Evolutionary conservation across 2,329 filamentous ascomycete genomes (phyloP), one percentile per base, ranked within the genome.

Genomic region (Nothophaeocryptopus gaeumannii): DNA sequence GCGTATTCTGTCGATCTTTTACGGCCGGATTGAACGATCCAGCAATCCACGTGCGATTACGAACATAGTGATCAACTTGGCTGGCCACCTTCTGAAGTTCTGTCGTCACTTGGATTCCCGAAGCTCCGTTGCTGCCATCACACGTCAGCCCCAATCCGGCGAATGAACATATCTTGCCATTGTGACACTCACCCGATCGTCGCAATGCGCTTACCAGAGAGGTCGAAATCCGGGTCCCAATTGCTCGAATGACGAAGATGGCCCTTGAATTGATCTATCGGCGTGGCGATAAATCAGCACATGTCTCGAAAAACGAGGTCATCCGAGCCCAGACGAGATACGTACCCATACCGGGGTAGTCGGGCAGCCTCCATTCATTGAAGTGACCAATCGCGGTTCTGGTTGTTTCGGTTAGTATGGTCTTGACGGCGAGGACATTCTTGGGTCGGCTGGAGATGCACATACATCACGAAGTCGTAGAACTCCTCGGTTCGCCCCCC

Each of bases 1-100:
- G 74, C 31, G 77, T 78, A 0, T 80, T 70, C 29, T 76, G 78
- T 30, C 81, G 76, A 40, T 72, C 64, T 29, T 56, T 36, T 58
- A 78, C 69, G 51, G 78, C 70, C 31, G 79, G 74, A 0, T 78
- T 79, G 67, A 82, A 85, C 14, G 44, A 50, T 13, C 79, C 75
- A 0, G 84, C 81, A 26, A 88, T 81, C 85, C 85, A 88, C 0
- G 84, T 87, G 30, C 78, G 58, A 30, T 78, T 83, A 8, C 84
- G 73, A 1, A 78, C 81, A 55, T 86, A 87, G 64, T 85, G 81
- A 54, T 86, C 81, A 0, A 87, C 70, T 2, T 73, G 77, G 12
- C 54, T 58, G 2, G 63, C 67, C 47, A 58, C 61, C 26, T 72
- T 72, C 47, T 81, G 79, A 1, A 83, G 56, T 38, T 79, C 79